phyloP scores from a whole-genome alignment of 129 eudicot species.

The Escallonia herrerae region DNA sequence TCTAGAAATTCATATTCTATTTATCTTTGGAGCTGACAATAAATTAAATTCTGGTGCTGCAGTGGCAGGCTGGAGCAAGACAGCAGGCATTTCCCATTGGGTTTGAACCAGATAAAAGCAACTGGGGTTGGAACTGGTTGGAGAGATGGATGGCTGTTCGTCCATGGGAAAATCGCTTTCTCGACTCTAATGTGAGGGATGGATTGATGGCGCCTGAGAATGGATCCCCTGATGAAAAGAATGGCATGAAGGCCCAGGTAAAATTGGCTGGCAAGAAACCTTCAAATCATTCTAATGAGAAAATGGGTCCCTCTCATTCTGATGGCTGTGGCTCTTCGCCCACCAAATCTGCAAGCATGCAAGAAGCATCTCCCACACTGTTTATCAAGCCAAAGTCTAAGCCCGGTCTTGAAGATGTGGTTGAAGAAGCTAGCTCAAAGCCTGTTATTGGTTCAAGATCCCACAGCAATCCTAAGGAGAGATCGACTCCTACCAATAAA shows the following conservation, averaged over 20 bases:
- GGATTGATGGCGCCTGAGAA: slow-evolving; percentile 46
- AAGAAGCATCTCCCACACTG: slow-evolving; percentile 30
- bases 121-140: slow-evolving; percentile 98
- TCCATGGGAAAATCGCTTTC: slow-evolving; percentile 95
- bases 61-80: slow-evolving; percentile 99
- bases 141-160: slow-evolving; percentile 99
- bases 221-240: slow-evolving; percentile 33
- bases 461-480: slow-evolving; percentile 75
- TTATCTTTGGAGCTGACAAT: background rate
- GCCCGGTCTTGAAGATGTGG: slow-evolving; percentile 31
- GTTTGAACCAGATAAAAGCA: slow-evolving; percentile 77
- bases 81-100: slow-evolving; percentile 50
- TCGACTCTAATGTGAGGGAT: slow-evolving; percentile 56
- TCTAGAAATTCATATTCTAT: too few species aligned
- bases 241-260: slow-evolving; percentile 22
- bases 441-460: slow-evolving; percentile 46
- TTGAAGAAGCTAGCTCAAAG: slow-evolving; percentile 42
- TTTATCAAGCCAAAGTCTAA: slow-evolving; percentile 39
- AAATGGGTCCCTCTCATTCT: slow-evolving; percentile 40
- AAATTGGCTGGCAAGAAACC: slow-evolving; percentile 47
- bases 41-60: slow-evolving; percentile 12
- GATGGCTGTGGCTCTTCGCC: slow-evolving; percentile 55
- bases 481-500: slow-evolving; percentile 36
- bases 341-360: slow-evolving; percentile 33
- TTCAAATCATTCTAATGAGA: slow-evolving; percentile 36